Base-by-base conservation (phyloP, 164 flowering plant genomes). In the Santalum album region DNA sequence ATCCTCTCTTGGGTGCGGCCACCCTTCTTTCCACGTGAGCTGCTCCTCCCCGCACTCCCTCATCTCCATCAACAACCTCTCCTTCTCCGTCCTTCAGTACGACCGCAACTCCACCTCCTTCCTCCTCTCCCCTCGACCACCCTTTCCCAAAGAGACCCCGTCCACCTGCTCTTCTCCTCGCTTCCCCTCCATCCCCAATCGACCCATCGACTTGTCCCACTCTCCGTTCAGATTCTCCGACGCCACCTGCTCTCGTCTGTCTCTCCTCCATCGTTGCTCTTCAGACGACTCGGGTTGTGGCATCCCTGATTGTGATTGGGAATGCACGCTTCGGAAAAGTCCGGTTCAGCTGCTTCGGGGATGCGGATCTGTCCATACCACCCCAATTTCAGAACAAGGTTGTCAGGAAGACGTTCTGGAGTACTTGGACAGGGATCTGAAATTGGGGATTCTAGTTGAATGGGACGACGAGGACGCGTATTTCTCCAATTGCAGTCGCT, bases 11-110 rank as follows among this genome's bases (percentile, higher is more conserved):
- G 85, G 86, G 20, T 82, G 81, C 49, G 92, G 92, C 63, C 92
- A 87, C 68, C 95, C 97, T 0, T 59, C 70, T 2, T 87, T 90
- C 62, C 90, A 76, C 38, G 46, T 83, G 65, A 61, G 60, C 18
- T 87, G 97, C 76, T 51, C 72, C 17, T 10, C 73, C 38, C 69
- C 76, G 6, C 70, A 63, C 63, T 71, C 82, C 3, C 10, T 60
- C 55, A 73, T 87, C 67, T 61, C 83, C 69, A 72, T 87, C 35
- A 80, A 77, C 73, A 57, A 72, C 66, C 56, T 72, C 66, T 53
- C 78, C 27, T 87, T 81, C 65, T 50, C 82, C 29, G 49, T 87
- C 54, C 62, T 73, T n/a, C 39, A 25, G 25, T 74, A 49, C 64
- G 61, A 71, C 10, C 69, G 71, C 45, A 74, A 70, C 75, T 67